Evolutionary conservation across 176 grass and related monocot genomes (phyloP), one percentile per base, ranked within the genome.

Genomic region (Pharus latifolius): DNA sequence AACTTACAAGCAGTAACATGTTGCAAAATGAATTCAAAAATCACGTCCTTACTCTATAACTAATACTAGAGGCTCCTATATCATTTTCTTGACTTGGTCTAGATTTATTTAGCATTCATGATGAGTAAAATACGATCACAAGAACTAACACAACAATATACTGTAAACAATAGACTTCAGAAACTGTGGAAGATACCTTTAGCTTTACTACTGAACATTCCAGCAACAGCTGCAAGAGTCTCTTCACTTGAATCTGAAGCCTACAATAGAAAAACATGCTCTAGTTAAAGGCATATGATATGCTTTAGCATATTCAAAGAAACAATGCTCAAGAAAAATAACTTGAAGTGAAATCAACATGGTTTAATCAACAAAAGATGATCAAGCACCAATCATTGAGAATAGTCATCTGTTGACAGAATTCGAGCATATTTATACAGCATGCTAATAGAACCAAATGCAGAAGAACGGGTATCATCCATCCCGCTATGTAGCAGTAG

Each of bases 141-240:
- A n/a, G 12, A 60, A 57, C 31, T 43, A 69, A 75, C n/a, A n/a
- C n/a, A n/a, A n/a, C n/a, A n/a, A n/a, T n/a, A 54, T 54, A 19
- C 22, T 54, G 29, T 35, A 35, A 74, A 63, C 17, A 46, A 34
- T 18, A 10, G 18, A 48, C 26, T 48, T 72, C 59, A 54, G 37
- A 28, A 27, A 53, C 45, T 58, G 34, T 66, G 73, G 67, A 83
- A 48, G 46, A n/a, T 72, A 98, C 89, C 94, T 98, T 98, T 98
- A 78, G 94, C 94, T 98, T 98, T 98, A 78, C 94, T 98, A 65
- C 78, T 98, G 75, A 98, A 98, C 94, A 98, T 98, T 73, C 94
- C 94, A 58, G 86, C 89, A 85, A 98, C 89, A 62, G 94, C 94
- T 65, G 84, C 86, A 53, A 98, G 84, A 75, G 89, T 93, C 67